Percentiles rank a stretch among this genome's conserved stretches.
These are phyloP conservation scores for Hawksworthiomyces lignivorus DNA, from an alignment of 2,329 filamentous ascomycete species.

Conservation along the genomic window DNA sequence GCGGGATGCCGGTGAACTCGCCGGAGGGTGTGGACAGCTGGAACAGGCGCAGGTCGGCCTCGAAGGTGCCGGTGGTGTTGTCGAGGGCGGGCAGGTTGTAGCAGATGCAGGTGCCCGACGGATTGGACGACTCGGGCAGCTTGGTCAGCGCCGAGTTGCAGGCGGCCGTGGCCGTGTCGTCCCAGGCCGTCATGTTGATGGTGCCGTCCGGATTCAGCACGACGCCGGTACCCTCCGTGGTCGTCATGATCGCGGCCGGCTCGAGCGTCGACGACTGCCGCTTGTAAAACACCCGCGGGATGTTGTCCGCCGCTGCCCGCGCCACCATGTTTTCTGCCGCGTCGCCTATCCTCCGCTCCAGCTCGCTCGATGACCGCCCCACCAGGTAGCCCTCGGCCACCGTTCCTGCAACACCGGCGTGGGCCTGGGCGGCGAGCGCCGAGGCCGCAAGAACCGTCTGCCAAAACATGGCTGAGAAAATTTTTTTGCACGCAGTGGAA, in stretches of 20 bases:
- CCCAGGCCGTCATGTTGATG: slow-evolving; percentile 51
- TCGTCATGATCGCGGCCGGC: slow-evolving; percentile 1
- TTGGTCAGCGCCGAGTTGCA: slow-evolving; percentile 50
- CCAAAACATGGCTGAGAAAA: slow-evolving; percentile 28
- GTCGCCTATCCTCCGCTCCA: slow-evolving; percentile 25
- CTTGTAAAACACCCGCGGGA: slow-evolving; percentile 11
- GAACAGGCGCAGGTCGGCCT: slow-evolving; percentile 70
- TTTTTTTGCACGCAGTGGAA: neutral
- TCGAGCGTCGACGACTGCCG: slow-evolving; percentile 12
- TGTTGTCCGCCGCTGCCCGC: slow-evolving; percentile 9
- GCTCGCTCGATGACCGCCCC: slow-evolving; percentile 16
- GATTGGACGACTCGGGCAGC: slow-evolving; percentile 57
- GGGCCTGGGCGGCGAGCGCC: slow-evolving; percentile 27
- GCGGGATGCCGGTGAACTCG: slow-evolving; percentile 43
- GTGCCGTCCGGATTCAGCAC: slow-evolving; percentile 33
- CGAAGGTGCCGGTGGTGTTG: slow-evolving; percentile 59
- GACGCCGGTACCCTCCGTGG: slow-evolving; percentile 18
- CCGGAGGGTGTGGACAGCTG: slow-evolving; percentile 55
- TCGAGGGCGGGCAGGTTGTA: slow-evolving; percentile 73
- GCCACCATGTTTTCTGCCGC: slow-evolving; percentile 8
- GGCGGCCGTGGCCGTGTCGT: slow-evolving; percentile 45
- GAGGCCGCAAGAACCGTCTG: slow-evolving; percentile 25
- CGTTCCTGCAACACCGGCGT: slow-evolving; percentile 25
- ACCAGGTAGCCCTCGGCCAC: slow-evolving; percentile 19
- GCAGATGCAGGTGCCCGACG: slow-evolving; percentile 70